These are phyloP conservation scores for Suillus alpinus DNA, from an alignment of 768 basidiomycete genomes.

Conservation along the genomic window DNA sequence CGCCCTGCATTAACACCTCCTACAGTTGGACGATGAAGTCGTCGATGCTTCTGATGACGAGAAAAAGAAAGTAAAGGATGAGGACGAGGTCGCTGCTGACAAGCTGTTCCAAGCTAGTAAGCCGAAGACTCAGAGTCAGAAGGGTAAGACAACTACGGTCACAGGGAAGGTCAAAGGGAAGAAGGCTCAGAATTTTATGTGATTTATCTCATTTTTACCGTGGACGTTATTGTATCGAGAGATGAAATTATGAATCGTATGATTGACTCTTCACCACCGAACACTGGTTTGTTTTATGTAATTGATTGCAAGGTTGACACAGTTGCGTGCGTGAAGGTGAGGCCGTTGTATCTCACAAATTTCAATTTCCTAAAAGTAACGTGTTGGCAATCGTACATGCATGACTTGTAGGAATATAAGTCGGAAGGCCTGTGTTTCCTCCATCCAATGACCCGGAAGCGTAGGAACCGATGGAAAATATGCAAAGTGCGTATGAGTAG, in stretches of 20 bases:
- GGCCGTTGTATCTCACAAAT: too few relatives aligned
- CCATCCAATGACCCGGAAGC: too few relatives aligned
- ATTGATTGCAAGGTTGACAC: too few relatives aligned
- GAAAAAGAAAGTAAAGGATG: slow-evolving; percentile 27
- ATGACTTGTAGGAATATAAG: too few relatives aligned
- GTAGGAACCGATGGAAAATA: too few relatives aligned
- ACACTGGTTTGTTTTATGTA: too few relatives aligned
- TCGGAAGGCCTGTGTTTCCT: too few relatives aligned
- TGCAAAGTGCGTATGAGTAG: too few relatives aligned
- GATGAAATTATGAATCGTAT: too few relatives aligned
- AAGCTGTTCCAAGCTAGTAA: slow-evolving; percentile 60
- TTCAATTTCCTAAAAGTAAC: too few relatives aligned
- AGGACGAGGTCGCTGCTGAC: slow-evolving; percentile 52
- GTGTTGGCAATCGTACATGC: too few relatives aligned
- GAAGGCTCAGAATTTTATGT: slow-evolving; percentile 10
- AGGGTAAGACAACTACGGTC: slow-evolving; percentile 16
- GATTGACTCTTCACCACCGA: not conserved
- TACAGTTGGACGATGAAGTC: slow-evolving; percentile 44
- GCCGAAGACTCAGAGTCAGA: slow-evolving; percentile 34
- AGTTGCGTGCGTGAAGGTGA: too few relatives aligned
- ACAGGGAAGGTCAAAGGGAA: slow-evolving; percentile 24
- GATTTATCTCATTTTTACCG: not conserved
- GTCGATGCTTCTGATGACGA: slow-evolving; percentile 51
- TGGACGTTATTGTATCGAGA: not conserved
- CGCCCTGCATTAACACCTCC: not conserved